A percentile compares a stretch with the other conserved stretches of the same genome.
Evolutionary conservation across 1,284 basidiomycete genomes (phyloP).

Genomic region (Cryptococcus wingfieldii): DNA sequence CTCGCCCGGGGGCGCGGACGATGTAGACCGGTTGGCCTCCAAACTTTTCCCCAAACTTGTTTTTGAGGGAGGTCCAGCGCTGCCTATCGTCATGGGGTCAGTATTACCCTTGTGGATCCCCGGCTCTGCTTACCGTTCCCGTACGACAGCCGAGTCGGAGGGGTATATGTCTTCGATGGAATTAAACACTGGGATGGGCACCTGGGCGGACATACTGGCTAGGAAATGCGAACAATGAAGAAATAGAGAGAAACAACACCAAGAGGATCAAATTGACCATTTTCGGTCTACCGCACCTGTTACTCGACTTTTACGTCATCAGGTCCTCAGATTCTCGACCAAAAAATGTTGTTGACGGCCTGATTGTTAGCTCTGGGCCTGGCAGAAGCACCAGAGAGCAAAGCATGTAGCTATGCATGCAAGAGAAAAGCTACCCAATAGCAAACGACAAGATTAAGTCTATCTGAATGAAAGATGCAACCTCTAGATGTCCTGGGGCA

Average conservation of each 20-base stretch:
- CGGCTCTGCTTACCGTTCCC: constrained; percentile 54
- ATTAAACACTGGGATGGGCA: constrained; percentile 62
- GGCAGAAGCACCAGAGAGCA: too few species aligned
- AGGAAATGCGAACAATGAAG: too few species aligned
- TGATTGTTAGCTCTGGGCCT: too few species aligned
- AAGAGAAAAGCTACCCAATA: neutral
- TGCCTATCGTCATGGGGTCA: constrained; percentile 34
- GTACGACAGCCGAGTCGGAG: constrained; percentile 53
- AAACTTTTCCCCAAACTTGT: constrained; percentile 62
- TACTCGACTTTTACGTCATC: neutral
- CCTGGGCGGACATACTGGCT: constrained; percentile 51
- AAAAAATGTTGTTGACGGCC: too few species aligned
- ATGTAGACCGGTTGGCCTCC: constrained; percentile 66
- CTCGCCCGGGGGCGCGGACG: constrained; percentile 74
- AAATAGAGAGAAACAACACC: too few species aligned
- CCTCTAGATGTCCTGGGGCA: constrained; percentile 18
- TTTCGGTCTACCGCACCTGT: neutral
- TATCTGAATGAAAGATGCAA: too few species aligned
- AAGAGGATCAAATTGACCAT: too few species aligned
- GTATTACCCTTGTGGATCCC: neutral
- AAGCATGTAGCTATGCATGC: neutral
- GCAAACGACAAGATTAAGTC: neutral
- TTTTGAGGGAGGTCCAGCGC: constrained; percentile 63
- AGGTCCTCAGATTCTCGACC: neutral
- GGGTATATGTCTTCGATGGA: constrained; percentile 61